Percentiles rank a stretch among this genome's conserved stretches.
These are phyloP conservation scores for Trichomonas gallinae DNA, from an alignment of 208 protist genomes.

Conservation along the genomic window DNA sequence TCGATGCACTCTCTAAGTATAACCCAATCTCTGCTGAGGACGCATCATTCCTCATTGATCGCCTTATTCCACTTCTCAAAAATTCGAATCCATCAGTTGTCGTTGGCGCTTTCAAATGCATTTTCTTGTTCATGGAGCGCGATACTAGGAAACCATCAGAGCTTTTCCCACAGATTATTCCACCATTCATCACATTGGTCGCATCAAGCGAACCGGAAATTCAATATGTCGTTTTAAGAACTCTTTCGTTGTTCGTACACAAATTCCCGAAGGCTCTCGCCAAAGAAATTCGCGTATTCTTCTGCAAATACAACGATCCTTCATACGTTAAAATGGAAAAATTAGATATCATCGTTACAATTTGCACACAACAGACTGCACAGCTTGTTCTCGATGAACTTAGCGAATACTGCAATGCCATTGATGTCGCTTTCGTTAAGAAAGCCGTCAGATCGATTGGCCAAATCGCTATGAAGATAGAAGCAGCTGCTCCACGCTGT, in stretches of 20 bases:
- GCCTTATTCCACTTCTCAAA: slow-evolving; percentile 75
- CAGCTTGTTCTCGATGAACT: slow-evolving; percentile 70
- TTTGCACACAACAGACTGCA: slow-evolving; percentile 68
- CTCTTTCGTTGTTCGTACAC: slow-evolving; percentile 92
- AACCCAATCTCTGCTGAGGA: slow-evolving; percentile 35
- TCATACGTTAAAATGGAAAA: slow-evolving; percentile 97
- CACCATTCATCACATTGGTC: slow-evolving; percentile 67
- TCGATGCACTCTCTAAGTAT: slow-evolving; percentile 72
- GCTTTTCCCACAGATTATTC: slow-evolving; percentile 43
- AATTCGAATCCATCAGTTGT: slow-evolving; percentile 95
- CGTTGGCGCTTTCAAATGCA: slow-evolving; percentile 79
- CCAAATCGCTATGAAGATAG: slow-evolving; percentile 88
- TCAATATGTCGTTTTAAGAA: slow-evolving; percentile 91
- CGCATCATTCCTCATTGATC: slow-evolving; percentile 69
- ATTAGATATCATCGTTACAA: slow-evolving; percentile 78
- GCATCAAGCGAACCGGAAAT: slow-evolving; percentile 75
- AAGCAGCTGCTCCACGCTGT: slow-evolving; percentile 65
- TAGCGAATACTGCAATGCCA: slow-evolving; percentile 77
- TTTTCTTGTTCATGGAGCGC: slow-evolving; percentile 54
- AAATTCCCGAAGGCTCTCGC: slow-evolving; percentile 47
- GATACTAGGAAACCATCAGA: slow-evolving; percentile 49
- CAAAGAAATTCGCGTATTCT: slow-evolving; percentile 73
- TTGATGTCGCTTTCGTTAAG: slow-evolving; percentile 90
- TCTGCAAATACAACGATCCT: slow-evolving; percentile 93
- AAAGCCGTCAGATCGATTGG: slow-evolving; percentile 83